phyloP scores from a whole-genome alignment of 805 yeast species.

The Saccharomycopsis amapae region DNA sequence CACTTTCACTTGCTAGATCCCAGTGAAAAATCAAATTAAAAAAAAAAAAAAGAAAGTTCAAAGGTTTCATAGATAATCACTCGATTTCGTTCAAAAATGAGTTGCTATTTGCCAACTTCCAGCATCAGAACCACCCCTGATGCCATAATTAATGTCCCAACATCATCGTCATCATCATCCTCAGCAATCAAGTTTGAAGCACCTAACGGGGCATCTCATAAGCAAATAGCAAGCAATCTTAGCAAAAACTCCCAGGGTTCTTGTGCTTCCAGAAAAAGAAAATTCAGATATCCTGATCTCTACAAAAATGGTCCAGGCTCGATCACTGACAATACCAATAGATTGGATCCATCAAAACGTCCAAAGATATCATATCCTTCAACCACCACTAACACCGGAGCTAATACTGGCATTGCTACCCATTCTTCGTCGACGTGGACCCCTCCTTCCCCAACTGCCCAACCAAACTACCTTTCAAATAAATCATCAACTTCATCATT shows the following conservation, averaged over 20 bases:
- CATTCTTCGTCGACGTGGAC: too few relatives aligned
- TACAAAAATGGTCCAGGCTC: too few relatives aligned
- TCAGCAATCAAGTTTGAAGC: slow-evolving; percentile 3
- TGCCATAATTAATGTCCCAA: background rate
- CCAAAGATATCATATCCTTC: too few relatives aligned
- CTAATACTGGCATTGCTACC: too few relatives aligned
- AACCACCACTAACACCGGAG: too few relatives aligned
- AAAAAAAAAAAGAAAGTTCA: background rate
- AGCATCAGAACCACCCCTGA: slow-evolving; percentile 6
- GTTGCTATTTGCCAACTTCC: slow-evolving; percentile 18
- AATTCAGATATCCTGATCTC: background rate
- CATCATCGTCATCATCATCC: background rate
- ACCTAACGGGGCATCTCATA: background rate
- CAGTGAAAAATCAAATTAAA: background rate
- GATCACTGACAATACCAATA: too few relatives aligned
- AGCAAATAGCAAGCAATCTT: too few relatives aligned
- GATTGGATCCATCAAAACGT: too few relatives aligned
- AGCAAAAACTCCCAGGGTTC: background rate
- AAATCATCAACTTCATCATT: slow-evolving; percentile 6
- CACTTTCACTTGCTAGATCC: background rate
- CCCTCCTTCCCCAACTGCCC: too few relatives aligned
- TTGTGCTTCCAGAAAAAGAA: background rate
- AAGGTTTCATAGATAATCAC: background rate
- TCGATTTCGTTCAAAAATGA: slow-evolving; percentile 3
- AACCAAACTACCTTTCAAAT: background rate